Evolutionary conservation across 2,329 filamentous ascomycete species (phyloP).

Genomic region (Tolypocladium inflatum): DNA sequence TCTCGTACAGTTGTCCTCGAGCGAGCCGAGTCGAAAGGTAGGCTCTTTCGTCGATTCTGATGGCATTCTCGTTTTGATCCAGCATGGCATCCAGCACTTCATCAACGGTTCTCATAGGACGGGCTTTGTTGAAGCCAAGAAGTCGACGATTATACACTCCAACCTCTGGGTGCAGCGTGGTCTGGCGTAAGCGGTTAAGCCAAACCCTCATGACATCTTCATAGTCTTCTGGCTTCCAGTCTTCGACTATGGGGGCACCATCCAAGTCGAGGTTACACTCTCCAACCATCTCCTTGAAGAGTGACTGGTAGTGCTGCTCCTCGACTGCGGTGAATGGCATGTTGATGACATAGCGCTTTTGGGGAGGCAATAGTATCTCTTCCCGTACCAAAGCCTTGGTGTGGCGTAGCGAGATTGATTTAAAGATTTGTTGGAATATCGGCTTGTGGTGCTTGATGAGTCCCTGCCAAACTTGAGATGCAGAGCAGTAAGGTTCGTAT

Average conservation of each 20-base stretch:
- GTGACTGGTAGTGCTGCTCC: slow-evolving; percentile 73
- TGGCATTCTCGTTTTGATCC: slow-evolving; percentile 62
- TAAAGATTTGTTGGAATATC: slow-evolving; percentile 61
- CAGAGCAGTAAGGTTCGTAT: slow-evolving; percentile 65
- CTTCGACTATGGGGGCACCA: slow-evolving; percentile 50
- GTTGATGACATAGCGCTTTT: slow-evolving; percentile 79
- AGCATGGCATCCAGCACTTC: slow-evolving; percentile 91
- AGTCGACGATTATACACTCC: slow-evolving; percentile 56
- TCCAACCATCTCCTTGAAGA: slow-evolving; percentile 68
- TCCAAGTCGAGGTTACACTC: slow-evolving; percentile 55
- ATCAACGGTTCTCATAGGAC: slow-evolving; percentile 68
- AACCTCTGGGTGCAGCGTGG: slow-evolving; percentile 77
- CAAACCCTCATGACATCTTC: slow-evolving; percentile 70
- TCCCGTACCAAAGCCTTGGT: slow-evolving; percentile 73
- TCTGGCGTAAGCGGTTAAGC: slow-evolving; percentile 70
- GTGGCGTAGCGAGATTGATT: slow-evolving; percentile 67
- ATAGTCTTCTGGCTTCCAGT: slow-evolving; percentile 57
- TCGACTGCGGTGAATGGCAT: slow-evolving; percentile 87
- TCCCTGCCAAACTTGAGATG: slow-evolving; percentile 55
- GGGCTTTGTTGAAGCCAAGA: slow-evolving; percentile 50
- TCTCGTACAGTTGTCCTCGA: slow-evolving; percentile 71
- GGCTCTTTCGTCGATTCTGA: slow-evolving; percentile 60
- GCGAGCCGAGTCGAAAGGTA: slow-evolving; percentile 55
- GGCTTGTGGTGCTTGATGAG: slow-evolving; percentile 52
- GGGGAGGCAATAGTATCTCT: slow-evolving; percentile 70